Evolutionary conservation across 2,329 filamentous ascomycete species (phyloP), one percentile per base, ranked within the genome.

Genomic region (Trichoderma sp.): DNA sequence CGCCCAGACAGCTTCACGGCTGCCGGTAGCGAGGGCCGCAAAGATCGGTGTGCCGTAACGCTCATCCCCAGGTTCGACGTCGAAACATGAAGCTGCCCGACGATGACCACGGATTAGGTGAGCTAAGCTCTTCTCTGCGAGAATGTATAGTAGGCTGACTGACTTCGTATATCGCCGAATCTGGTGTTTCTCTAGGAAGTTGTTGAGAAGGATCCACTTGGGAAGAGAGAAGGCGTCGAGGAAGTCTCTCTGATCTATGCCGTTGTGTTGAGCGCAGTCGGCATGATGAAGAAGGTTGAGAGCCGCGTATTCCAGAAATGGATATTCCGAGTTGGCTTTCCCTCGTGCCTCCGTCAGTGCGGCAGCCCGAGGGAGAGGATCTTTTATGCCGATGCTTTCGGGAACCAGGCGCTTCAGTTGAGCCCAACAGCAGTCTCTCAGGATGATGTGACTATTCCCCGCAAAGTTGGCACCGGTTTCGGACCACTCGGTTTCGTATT

Each of bases 401-500:
- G 3, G n/a, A 15, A 1, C 7, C 10, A 51, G 43, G 7, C 2
- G n/a, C 3, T 44, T 10, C 39, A 56, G 5, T 3, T 60, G 57
- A 60, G 45, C 21, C 5, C 50, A n/a, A 41, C 61, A 58, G 17
- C 52, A 28, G 1, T 58, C 17, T 5, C 9, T 50, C 0, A 64
- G 43, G 28, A 57, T 5, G 2, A 15, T 9, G 15, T 64, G 61
- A 3, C 61, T 50, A 3, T 47, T 12, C 1, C 51, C 50, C 15
- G 1, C 10, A 7, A 64, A 50, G 3, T 19, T 24, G 21, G 21
- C 17, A 19, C 30, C 17, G 0, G 26, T 5, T 0, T 64, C 30
- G 0, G 51, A 47, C 65, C 66, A 61, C 0, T 24, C 12, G 0
- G 77, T 59, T 0, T 78, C 76, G 0, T 69, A 58, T 1, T 76